Conservation (phyloP, 805 yeast species). For the Candida ascalaphidarum region DNA sequence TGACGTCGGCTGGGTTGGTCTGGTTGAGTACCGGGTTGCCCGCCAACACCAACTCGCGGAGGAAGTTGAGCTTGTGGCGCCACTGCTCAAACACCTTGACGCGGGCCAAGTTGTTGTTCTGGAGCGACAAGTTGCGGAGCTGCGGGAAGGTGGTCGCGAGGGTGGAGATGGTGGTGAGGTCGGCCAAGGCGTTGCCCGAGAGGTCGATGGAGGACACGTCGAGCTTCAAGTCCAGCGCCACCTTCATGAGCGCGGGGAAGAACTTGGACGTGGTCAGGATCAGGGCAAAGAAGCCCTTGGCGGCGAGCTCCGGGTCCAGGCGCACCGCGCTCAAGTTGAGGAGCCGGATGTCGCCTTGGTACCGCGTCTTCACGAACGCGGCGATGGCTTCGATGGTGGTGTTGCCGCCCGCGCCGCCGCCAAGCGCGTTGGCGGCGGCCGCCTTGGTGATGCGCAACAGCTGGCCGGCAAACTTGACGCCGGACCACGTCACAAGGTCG, state of each 20-base stretch:
- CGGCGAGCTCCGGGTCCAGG: conserved; percentile 51
- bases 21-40: conserved; percentile 67
- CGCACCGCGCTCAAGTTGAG: conserved; percentile 61
- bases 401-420: conserved; percentile 6
- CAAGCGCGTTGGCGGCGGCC: conserved; percentile 7
- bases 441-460: conserved; percentile 44
- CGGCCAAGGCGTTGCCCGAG: conserved; percentile 51
- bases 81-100: conserved; percentile 60
- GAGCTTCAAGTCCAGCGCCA: conserved; percentile 49
- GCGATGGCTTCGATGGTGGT: conserved; percentile 57
- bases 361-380: conserved; percentile 55
- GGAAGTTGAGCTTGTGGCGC: conserved; percentile 62
- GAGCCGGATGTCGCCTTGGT: conserved; percentile 54
- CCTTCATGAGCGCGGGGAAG: conserved; percentile 82
- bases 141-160: conserved; percentile 69
- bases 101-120: conserved; percentile 60
- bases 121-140: conserved; percentile 70
- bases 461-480: conserved; percentile 77
- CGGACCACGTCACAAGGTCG: conserved; percentile 52
- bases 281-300: conserved; percentile 58
- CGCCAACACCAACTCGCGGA: conserved; percentile 69
- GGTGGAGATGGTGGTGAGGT: conserved; percentile 49
- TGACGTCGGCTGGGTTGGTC: conserved; percentile 15
- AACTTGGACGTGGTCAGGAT: conserved; percentile 64
- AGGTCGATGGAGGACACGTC: conserved; percentile 67